Base-by-base conservation (phyloP, 148 eudicot genomes). In the Rhododendron henanense region DNA sequence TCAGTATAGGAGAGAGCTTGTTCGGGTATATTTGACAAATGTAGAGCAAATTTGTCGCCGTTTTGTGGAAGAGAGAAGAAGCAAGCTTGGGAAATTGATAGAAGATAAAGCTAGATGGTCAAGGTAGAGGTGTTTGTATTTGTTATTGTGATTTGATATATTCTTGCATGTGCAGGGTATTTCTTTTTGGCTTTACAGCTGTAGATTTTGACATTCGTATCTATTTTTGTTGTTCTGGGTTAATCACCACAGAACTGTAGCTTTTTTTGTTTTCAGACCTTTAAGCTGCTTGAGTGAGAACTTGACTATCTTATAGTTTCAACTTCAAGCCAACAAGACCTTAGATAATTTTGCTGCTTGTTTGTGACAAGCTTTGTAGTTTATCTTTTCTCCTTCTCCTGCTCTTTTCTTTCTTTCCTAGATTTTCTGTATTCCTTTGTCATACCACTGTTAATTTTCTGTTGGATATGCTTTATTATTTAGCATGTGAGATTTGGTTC, bases 101-200 rank as follows among this genome's bases (percentile, higher is more conserved):
- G 98, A 93, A 90, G 98, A 96, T 89, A 93, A 94, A 86, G 96
- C 93, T 87, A 93, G 94, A 90, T 94, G 98, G 98, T 90, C 96
- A 89, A 96, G 98, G 98, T 95, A 92, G 45, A 21, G 84, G 28
- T 79, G 48, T 39, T 61, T 59, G 41, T 50, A 39, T 45, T 63
- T 1, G 37, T 83, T n/a, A 13, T 55, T 33, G 47, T 79, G n/a
- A 67, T 65, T 85, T 45, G 23, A 19, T 15, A 50, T 74, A 84
- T 74, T 48, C n/a, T 84, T 33, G 3, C 50, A 6, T 31, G 67
- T 15, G 50, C 8, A 48, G 37, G 35, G 18, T 15, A 19, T 33
- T 23, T 63, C 33, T 16, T 11, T 10, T 28, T 19, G 44, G 55
- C 50, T 31, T n/a, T 69, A 69, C 37, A 4, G 5, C 75, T 69